Base-by-base conservation (phyloP, 106 monocot species). In the Allium sativum region DNA sequence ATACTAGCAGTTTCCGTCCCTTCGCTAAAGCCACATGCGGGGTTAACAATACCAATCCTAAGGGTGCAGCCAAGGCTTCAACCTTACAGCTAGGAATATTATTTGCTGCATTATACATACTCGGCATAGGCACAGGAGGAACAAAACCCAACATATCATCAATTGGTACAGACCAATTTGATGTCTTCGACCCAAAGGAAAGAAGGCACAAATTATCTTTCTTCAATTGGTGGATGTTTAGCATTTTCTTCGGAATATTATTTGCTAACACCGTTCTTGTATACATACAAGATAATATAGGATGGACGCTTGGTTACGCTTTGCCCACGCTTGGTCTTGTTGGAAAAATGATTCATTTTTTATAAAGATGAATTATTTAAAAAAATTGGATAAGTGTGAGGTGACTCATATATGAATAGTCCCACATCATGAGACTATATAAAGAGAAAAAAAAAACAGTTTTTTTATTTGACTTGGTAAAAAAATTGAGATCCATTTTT, bases 191-290 rank as follows among this genome's bases (percentile, higher is more conserved):
- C 45, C 81, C 71, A 0, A 66, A 64, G 41, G 85, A 85, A 56
- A 53, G 72, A 54, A 45, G n/a, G 0, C 72, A 81, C 19, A 84
- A 85, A 65, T 68, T 77, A 43, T 74, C 85, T 43, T 81, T 85
- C 72, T 82, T 81, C 77, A 85, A 85, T 59, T 85, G 85, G 85
- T 85, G 85, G 85, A 78, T 85, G 78, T 77, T 77, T 65, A 72
- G 71, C 64, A 59, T 81, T 40, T 85, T 81, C 60, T 16, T 81
- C 0, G 85, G 85, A 45, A 81, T 78, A 10, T 68, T 85, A 21
- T 85, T 81, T 44, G 74, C 86, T 56, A 72, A 71, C 40, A 81
- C 75, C 3, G 40, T 86, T 12, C 59, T 86, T 7, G 77, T 86
- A 12, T 86, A 86, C 40, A 31, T 86, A 10, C 86, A 86, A 51